Base-by-base conservation (phyloP, 768 basidiomycete species). In the Tulasnella calospora region DNA sequence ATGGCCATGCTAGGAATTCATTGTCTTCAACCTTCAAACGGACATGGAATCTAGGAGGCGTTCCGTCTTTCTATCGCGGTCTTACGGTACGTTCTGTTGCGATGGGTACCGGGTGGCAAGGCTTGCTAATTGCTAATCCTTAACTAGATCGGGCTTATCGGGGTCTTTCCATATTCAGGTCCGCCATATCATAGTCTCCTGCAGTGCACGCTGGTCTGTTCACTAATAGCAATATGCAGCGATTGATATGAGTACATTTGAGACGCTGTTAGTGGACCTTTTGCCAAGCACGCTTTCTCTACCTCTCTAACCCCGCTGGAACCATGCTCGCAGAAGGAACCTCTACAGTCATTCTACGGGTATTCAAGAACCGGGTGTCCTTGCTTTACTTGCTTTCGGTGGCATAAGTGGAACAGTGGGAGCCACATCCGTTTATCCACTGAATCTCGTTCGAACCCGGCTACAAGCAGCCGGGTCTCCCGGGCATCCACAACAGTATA, bases 171-270 rank as follows among this genome's bases (percentile, higher is more conserved):
- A 0, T 88, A 88, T 80, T 84, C 80, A 38, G 80, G 92, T 93
- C 84, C 67, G 92, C 83, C 47, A 33, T 80, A 72, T n/a, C 27
- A 5, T 91, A 70, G 94, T 88, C 81, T 95, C 94, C 30, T 90
- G 84, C 40, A 94, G 84, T 30, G 91, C 94, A 76, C 88, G 89
- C 19, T 94, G 94, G 92, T n/a, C 40, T 83, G 44, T 71, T 36
- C 73, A 92, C 92, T 30, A 15, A 36, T 21, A 15, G n/a, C 40
- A 36, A 41, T 55, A 94, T 83, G 92, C 94, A 19, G 97, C 97
- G 6, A 99, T 99, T 80, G 97, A 99, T 84, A 97, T 95, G 94
- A 93, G 92, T 81, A 96, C 96, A 3, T 99, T 98, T 79, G 97
- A 98, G 85, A 94, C 95, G 2, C 89, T 99, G 78, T 76, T 38